Evolutionary conservation across 306 rosid species (phyloP).

Genomic region (Malus fusca): DNA sequence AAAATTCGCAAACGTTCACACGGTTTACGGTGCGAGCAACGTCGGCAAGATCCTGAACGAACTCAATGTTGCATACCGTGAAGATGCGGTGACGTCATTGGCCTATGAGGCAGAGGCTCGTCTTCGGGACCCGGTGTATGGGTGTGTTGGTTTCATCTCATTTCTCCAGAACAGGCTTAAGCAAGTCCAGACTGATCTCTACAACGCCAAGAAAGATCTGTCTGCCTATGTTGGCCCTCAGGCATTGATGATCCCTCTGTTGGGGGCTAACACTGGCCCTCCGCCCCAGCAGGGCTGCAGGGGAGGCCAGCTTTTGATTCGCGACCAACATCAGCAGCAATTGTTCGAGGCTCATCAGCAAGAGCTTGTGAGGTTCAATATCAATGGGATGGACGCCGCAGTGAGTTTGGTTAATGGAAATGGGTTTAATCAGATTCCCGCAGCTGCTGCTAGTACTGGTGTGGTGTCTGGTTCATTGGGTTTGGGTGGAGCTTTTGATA

Average conservation of each 20-base stretch:
- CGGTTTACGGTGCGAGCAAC: conserved; percentile 85
- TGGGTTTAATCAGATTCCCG: conserved; percentile 43
- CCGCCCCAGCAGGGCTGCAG: not conserved
- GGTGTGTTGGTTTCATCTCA: conserved; percentile 84
- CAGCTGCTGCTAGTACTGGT: not conserved
- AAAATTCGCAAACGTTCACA: conserved; percentile 73
- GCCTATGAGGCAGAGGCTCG: conserved; percentile 90
- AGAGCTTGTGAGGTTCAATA: conserved; percentile 37
- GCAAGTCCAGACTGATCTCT: conserved; percentile 50
- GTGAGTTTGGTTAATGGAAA: conserved; percentile 32
- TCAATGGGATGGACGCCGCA: conserved; percentile 40
- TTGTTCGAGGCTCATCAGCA: conserved; percentile 60
- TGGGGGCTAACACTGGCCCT: conserved; percentile 9
- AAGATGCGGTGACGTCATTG: conserved; percentile 74
- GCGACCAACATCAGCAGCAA: conserved; percentile 41
- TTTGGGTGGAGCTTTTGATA: conserved; percentile 40
- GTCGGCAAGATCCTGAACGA: conserved; percentile 78
- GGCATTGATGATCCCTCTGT: conserved; percentile 34
- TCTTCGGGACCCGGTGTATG: conserved; percentile 69
- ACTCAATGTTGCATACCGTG: conserved; percentile 48
- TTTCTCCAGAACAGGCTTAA: conserved; percentile 56
- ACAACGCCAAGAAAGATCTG: conserved; percentile 62
- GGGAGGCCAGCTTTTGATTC: conserved; percentile 40
- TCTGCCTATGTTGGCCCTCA: conserved; percentile 61
- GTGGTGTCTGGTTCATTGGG: conserved; percentile 53